Base-by-base conservation (phyloP, 2,329 filamentous ascomycete species). In the Cercospora zeae-maydis region DNA sequence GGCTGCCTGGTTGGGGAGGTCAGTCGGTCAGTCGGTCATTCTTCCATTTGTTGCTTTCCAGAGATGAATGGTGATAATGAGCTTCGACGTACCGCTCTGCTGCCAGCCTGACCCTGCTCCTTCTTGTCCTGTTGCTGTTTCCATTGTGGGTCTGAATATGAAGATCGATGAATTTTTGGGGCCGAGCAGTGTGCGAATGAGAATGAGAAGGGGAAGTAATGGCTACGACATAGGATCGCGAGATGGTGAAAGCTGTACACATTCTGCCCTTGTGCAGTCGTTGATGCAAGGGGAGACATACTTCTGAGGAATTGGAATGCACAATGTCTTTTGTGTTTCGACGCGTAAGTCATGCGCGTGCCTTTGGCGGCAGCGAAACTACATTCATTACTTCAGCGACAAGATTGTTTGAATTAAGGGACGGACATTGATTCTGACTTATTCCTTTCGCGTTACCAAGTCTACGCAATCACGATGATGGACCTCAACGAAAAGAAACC, bases 1-100 rank as follows among this genome's bases (percentile, higher is more conserved):
- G 69, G 58, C 78, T 73, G 1, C 64, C 70, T 72, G 63, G 8
- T 16, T 56, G 37, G 8, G 6, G 16, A n/a, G 6, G 24, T 27
- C 24, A 27, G 24, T 27, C 24, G 24, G 24, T 27, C 24, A 27
- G 24, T 27, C 3, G 24, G 6, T 27, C 24, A 6, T 27, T 27
- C 24, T n/a, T n/a, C n/a, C n/a, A n/a, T n/a, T n/a, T n/a, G n/a
- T n/a, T n/a, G n/a, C n/a, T n/a, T n/a, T n/a, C n/a, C n/a, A n/a
- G n/a, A n/a, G n/a, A n/a, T n/a, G n/a, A n/a, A n/a, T n/a, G n/a
- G n/a, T n/a, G n/a, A 27, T 27, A 27, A 3, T 27, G 24, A 27
- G 24, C 24, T 27, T 27, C n/a, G 24, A 27, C 65, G 59, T 57
- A 69, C 68, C 66, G 58, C 65, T 56, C 19, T 27, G 24, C 24